Percentiles rank a stretch among this genome's conserved stretches.
Conservation (phyloP, 176 grass and related monocot species). For the Saccharum officinarum region DNA sequence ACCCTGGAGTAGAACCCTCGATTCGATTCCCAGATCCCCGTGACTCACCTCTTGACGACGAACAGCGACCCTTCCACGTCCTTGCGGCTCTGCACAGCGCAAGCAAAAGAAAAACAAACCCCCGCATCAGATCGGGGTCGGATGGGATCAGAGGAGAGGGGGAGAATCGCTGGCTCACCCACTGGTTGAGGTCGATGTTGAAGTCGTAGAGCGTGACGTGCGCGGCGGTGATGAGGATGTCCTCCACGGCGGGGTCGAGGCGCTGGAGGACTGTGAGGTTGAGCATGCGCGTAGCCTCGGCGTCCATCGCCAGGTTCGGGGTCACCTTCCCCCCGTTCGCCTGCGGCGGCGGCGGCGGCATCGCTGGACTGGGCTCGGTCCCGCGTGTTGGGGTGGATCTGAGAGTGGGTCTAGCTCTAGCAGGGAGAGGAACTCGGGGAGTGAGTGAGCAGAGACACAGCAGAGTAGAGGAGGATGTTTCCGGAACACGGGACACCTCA, state of each 20-base stretch:
- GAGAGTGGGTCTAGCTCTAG: neutral
- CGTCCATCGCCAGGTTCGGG: conserved; percentile 70
- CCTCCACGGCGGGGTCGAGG: conserved; percentile 91
- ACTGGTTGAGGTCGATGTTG: conserved; percentile 88
- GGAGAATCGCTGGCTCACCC: conserved; percentile 45
- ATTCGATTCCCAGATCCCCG: neutral
- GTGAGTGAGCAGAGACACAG: neutral
- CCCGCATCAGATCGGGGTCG: conserved; percentile 26
- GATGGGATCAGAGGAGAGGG: neutral
- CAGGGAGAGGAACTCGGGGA: neutral
- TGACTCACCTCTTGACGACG: conserved; percentile 84
- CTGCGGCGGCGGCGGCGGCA: conserved; percentile 39
- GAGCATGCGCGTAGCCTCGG: conserved; percentile 65
- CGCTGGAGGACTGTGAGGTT: conserved; percentile 94
- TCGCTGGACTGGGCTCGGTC: neutral
- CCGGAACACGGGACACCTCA: no score
- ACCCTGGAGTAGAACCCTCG: neutral
- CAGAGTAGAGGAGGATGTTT: no score
- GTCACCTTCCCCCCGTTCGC: conserved; percentile 70
- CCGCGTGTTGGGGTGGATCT: conserved; percentile 18
- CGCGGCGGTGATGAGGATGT: conserved; percentile 88
- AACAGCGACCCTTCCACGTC: conserved; percentile 93
- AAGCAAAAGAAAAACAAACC: neutral
- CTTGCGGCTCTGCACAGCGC: conserved; percentile 72
- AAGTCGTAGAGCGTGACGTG: conserved; percentile 97